Base-by-base conservation (phyloP, 2,329 filamentous ascomycete genomes). In the Claviceps maximensis region DNA sequence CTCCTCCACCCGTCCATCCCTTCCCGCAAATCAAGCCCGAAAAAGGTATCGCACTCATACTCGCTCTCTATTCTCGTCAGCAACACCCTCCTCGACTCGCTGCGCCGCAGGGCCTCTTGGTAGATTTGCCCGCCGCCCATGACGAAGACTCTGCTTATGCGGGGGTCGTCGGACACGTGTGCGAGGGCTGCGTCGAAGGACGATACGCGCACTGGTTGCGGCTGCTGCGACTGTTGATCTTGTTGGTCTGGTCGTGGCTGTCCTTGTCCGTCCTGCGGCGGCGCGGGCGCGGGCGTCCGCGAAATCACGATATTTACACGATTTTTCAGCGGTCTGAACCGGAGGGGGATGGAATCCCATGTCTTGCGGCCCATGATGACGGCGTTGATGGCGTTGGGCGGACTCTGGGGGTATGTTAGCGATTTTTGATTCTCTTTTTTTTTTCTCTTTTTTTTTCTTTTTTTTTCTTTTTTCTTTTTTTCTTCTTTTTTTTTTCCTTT, bases 281-380 rank as follows among this genome's bases (percentile, higher is more conserved):
- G 3, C 55, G n/a, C n/a, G n/a, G n/a, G 23, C 25, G 56, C 41
- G 53, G 59, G 42, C 45, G 74, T 73, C 47, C 84, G 75, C 56
- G 82, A 86, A 59, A 98, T 74, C 58, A 97, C 80, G 42, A 96
- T 80, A 67, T 95, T 97, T 50, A 89, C 73, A 10, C 93, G 76
- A 57, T 82, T 85, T 56, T 81, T 83, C 36, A 98, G 75, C 19
- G 93, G 93, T 2, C 89, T 78, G 65, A 93, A 89, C 50, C 75
- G 78, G 7, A 74, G 64, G 2, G 93, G 91, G 55, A 98, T 91
- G 58, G 83, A 89, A 51, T 95, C 89, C 84, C 91, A 98, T 0
- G 93, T 98, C 70, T 94, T 96, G 63, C 93, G 86, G 55, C 93
- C 93, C 93, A 98, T 98, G 60, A 98, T 85, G 50, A 97, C 87